phyloP scores from a whole-genome alignment of 1,284 basidiomycete species.

The Cutaneotrichosporon mucoides region DNA sequence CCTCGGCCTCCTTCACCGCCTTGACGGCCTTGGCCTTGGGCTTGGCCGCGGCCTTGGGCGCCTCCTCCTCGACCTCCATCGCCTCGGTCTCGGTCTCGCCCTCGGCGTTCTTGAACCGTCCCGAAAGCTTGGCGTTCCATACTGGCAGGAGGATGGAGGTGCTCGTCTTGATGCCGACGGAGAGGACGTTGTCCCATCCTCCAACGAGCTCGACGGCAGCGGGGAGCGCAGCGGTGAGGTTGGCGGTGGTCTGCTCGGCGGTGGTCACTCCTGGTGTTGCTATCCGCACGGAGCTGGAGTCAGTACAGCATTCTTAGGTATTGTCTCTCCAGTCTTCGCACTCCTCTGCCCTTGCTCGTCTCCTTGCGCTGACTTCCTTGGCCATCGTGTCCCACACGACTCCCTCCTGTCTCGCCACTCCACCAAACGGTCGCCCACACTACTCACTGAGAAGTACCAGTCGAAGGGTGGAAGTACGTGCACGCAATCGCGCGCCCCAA shows the following conservation, averaged over 20 bases:
- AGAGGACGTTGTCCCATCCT: constrained; percentile 89
- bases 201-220: constrained; percentile 67
- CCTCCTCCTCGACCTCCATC: constrained; percentile 18
- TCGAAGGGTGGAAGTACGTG: constrained; percentile 89
- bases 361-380: too few species aligned
- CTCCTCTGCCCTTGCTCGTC: too few species aligned
- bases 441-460: constrained; percentile 80
- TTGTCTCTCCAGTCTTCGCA: too few species aligned
- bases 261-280: constrained; percentile 66
- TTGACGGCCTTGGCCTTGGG: constrained; percentile 5
- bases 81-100: constrained; percentile 5
- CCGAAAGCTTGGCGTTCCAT: constrained; percentile 66
- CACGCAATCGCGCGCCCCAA: constrained; percentile 84
- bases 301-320: not conserved
- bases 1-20: constrained; percentile 4
- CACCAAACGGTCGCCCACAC: too few species aligned
- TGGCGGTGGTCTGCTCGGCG: constrained; percentile 65
- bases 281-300: constrained; percentile 73
- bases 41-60: constrained; percentile 8
- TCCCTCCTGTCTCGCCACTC: too few species aligned
- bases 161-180: constrained; percentile 85
- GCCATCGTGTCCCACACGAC: too few species aligned
- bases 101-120: constrained; percentile 35
- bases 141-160: constrained; percentile 80
- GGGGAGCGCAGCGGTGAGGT: constrained; percentile 75